Conservation (phyloP, 2,329 filamentous ascomycete genomes). For the Rhynchosporium graminicola region DNA sequence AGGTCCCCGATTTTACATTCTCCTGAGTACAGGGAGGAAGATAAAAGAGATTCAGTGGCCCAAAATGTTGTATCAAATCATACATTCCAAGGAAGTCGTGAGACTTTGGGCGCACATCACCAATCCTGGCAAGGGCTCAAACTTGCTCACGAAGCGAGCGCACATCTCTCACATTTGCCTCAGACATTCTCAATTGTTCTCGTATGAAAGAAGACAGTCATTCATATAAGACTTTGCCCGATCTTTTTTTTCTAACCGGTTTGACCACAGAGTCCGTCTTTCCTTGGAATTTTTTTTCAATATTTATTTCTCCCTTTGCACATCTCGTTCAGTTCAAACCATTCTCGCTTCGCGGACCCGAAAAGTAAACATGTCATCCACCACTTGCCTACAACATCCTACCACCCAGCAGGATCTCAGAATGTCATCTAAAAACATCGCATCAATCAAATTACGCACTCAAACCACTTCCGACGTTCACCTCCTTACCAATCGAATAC, state of each 20-base stretch:
- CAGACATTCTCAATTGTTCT: background rate
- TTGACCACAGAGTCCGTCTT: background rate
- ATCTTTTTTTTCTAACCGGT: background rate
- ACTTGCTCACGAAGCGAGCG: conserved; percentile 13
- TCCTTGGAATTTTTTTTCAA: background rate
- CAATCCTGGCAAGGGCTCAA: conserved; percentile 10
- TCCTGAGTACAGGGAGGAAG: background rate
- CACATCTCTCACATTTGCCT: background rate
- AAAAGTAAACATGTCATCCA: background rate
- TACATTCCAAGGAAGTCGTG: background rate
- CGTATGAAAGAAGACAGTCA: background rate
- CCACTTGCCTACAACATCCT: background rate
- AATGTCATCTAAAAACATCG: background rate
- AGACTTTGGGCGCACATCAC: background rate
- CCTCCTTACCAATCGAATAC: background rate
- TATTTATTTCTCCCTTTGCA: background rate
- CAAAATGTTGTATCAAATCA: background rate
- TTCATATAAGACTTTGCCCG: background rate
- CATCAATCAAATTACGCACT: background rate
- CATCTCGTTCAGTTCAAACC: background rate
- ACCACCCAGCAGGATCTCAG: background rate
- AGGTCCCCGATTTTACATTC: background rate
- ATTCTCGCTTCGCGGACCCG: background rate
- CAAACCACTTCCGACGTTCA: background rate
- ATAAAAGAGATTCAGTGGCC: background rate